Percentiles rank a stretch among this genome's conserved stretches.
phyloP scores from a whole-genome alignment of 192 early-diverging fungal species.

The Lunasporangiospora selenospora region DNA sequence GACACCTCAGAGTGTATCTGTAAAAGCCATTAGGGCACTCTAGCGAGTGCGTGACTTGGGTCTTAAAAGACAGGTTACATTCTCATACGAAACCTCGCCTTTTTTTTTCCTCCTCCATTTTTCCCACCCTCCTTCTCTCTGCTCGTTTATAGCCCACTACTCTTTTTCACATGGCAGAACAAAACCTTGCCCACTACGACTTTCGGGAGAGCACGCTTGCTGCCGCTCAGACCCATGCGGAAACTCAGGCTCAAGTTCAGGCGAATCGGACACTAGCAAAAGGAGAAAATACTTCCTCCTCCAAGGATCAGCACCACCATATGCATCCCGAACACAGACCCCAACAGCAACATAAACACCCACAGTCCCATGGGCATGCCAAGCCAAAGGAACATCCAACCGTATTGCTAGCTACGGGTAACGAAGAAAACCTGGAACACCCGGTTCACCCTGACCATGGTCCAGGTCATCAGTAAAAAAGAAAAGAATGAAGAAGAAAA shows the following conservation, averaged over 20 bases:
- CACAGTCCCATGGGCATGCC: neutral
- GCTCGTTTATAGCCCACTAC: neutral
- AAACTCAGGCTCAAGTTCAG: neutral
- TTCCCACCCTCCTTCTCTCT: neutral
- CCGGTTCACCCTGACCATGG: constrained; percentile 23
- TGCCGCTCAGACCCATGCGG: neutral
- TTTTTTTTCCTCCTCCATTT: too few relatives aligned
- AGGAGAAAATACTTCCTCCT: too few relatives aligned
- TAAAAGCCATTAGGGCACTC: too few relatives aligned
- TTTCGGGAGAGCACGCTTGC: constrained; percentile 23
- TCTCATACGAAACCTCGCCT: too few relatives aligned
- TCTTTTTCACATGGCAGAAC: constrained; percentile 14
- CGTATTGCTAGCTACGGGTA: constrained; percentile 21
- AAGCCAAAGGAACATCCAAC: constrained; percentile 7
- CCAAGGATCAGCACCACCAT: neutral
- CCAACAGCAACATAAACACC: neutral
- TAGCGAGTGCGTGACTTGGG: too few relatives aligned
- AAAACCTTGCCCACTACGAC: constrained; percentile 10
- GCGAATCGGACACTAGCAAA: neutral
- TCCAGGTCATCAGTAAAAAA: too few relatives aligned
- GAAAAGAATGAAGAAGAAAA: too few relatives aligned
- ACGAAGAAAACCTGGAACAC: constrained; percentile 34
- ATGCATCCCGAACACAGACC: neutral
- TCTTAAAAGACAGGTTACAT: too few relatives aligned
- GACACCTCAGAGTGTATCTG: too few relatives aligned